Evolutionary conservation across 176 grass and related monocot genomes (phyloP), one percentile per base, ranked within the genome.

Genomic region (Stipa capillata): DNA sequence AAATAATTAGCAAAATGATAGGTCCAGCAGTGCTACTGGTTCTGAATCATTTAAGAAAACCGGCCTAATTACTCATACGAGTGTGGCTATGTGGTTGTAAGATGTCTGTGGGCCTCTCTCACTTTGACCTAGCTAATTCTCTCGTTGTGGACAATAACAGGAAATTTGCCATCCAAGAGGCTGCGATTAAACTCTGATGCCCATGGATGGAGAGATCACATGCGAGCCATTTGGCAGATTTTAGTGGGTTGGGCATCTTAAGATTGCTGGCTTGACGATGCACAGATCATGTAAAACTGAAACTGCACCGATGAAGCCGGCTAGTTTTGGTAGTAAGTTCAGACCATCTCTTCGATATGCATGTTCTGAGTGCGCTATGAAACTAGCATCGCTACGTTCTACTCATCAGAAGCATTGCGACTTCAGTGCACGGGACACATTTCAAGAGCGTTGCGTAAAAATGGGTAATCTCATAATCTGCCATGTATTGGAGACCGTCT

Each of bases 31-130:
- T 2, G 39, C 35, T 9, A 21, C 37, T 73, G 11, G 50, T 74
- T 23, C 49, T 65, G 42, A 55, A 56, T 73, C 11, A 57, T 72
- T 76, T 5, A 57, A 35, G 1, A 83, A 6, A 66, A 45, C n/a
- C n/a, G 5, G 48, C 56, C 37, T 72, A 79, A 57, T 83, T 73
- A 73, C 49, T 79, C 37, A n/a, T 7, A 51, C 18, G 40, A 58
- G 18, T 39, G 37, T 45, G 49, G 18, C 49, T 20, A 10, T 47
- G 32, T 55, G 44, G 58, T 41, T 31, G 13, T 20, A 65, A 61
- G 27, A 78, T 67, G 9, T 48, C 0, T 1, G 67, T 79, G 39
- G 44, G 56, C 79, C 68, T 64, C 31, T 31, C 20, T 64, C 37
- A 7, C 16, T 18, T 24, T 24, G 29, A 11, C 15, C 9, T 29